phyloP scores from a whole-genome alignment of 164 flowering plant genomes.

The Berberis thunbergii region DNA sequence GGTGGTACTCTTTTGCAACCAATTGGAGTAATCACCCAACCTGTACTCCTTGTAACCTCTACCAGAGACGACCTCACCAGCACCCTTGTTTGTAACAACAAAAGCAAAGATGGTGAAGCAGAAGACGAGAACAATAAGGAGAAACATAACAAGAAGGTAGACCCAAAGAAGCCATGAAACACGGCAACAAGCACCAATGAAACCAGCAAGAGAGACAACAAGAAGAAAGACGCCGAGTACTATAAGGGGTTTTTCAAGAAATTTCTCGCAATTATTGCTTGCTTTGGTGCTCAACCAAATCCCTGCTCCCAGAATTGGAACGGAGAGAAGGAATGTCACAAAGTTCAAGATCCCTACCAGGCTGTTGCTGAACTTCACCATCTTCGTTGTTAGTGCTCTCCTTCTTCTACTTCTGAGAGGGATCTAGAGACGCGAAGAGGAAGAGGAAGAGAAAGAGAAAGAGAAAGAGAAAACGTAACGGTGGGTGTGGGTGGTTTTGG shows the following conservation, averaged over 20 bases:
- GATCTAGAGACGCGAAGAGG: neutral
- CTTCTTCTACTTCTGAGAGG: no score
- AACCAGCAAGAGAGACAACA: constrained; percentile 41
- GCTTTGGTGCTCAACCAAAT: constrained; percentile 27
- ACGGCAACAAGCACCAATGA: constrained; percentile 46
- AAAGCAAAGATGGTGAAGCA: constrained; percentile 42
- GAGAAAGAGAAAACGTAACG: neutral
- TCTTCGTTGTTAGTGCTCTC: neutral
- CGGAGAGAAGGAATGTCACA: constrained; percentile 31
- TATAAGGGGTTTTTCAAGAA: constrained; percentile 34
- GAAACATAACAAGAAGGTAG: constrained; percentile 43
- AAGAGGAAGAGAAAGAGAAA: neutral
- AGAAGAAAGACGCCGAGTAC: constrained; percentile 39
- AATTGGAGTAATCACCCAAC: constrained; percentile 39
- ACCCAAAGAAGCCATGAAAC: constrained; percentile 40
- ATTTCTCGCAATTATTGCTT: constrained; percentile 31
- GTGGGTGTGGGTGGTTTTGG: no score
- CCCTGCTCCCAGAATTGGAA: constrained; percentile 37
- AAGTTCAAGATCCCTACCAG: constrained; percentile 38
- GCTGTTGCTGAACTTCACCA: constrained; percentile 21
- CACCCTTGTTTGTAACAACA: constrained; percentile 45
- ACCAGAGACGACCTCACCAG: constrained; percentile 25
- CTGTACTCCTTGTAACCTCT: constrained; percentile 45
- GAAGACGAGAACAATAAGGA: constrained; percentile 32
- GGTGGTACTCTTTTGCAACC: constrained; percentile 37